Base-by-base conservation (phyloP, 371 early-diverging fungal genomes). In the Zychaea mexicana region DNA sequence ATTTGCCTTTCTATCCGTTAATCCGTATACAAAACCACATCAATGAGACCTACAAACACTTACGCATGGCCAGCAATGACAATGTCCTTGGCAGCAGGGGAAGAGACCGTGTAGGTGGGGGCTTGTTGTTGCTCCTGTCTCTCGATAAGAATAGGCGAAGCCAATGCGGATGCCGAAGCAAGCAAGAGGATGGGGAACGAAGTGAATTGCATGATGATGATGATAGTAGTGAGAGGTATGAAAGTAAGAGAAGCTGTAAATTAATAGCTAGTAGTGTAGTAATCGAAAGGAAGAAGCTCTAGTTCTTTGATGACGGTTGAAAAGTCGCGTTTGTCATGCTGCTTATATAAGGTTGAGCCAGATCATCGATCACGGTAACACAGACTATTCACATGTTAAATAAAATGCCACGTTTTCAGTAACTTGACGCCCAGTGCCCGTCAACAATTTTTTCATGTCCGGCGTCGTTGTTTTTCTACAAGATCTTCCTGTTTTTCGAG, bases 151-250 rank as follows among this genome's bases (percentile, higher is more conserved):
- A 49, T 49, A 49, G 49, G 49, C 4, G 49, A 49, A 8, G 49
- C 49, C 49, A 49, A 9, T 5, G 22, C 3, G 24, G 49, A 49
- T 12, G 49, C 49, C 19, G 49, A 49, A 49, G 49, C 49, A 49
- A 49, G 49, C n/a, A 49, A 49, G 1, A 49, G 22, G 49, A 49
- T 13, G 26, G 49, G 24, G 49, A 49, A 22, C 7, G 49, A 49
- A 24, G 49, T 49, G 22, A 49, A 49, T 49, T 49, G 49, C 49
- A 49, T 42, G 42, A 42, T 42, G n/a, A 42, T 42, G n/a, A 42
- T 4, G n/a, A n/a, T n/a, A n/a, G n/a, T n/a, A n/a, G n/a, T n/a
- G n/a, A n/a, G n/a, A n/a, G n/a, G n/a, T n/a, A n/a, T n/a, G n/a
- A n/a, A n/a, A n/a, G n/a, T n/a, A n/a, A n/a, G n/a, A n/a, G n/a